Evolutionary conservation across 148 eudicot genomes (phyloP), one percentile per base, ranked within the genome.

Genomic region (Pharnaceum exiguum): DNA sequence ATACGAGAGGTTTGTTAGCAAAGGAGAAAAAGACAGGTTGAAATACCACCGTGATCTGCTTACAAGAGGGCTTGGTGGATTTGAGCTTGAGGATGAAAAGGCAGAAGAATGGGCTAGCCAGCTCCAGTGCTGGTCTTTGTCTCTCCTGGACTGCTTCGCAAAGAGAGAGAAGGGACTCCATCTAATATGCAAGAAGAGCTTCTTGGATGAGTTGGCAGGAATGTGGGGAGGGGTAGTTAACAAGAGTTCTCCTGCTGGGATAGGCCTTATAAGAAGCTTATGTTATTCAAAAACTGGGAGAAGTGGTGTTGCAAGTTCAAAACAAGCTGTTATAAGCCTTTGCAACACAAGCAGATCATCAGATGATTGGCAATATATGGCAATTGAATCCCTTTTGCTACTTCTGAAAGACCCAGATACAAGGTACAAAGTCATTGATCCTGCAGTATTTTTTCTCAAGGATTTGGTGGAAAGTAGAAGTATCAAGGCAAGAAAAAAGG

Each of bases 81-180:
- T 72, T 3, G 86, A 79, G 26, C 66, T 83, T 31, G 89, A 89
- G 75, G 73, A 81, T 21, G 40, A 77, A 22, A 89, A 89, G 32
- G 97, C 88, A 3, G 97, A 86, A 71, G 90, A 86, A 71, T 89
- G 97, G 97, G 90, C 84, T 17, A 83, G 90, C 61, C 95, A 89
- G 55, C 69, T 83, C 3, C 97, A 86, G 45, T 79, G 90, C 47
- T 89, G 95, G 95, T 83, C 75, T 31, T 52, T 89, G 28, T 74
- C 77, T 66, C 73, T 89, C 48, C 40, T 89, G 24, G 84, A 83
- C 55, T 67, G 83, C 39, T 89, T 89, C 62, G 90, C 83, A 10
- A 63, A 61, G 26, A 86, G 71, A 65, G 73, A 68, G 22, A 79
- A 76, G 59, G 68, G 74, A 54, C 69, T 89, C 30, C 47, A 69